Conservation (phyloP, 73 alveolate genomes). For the Effrenium voratum region DNA sequence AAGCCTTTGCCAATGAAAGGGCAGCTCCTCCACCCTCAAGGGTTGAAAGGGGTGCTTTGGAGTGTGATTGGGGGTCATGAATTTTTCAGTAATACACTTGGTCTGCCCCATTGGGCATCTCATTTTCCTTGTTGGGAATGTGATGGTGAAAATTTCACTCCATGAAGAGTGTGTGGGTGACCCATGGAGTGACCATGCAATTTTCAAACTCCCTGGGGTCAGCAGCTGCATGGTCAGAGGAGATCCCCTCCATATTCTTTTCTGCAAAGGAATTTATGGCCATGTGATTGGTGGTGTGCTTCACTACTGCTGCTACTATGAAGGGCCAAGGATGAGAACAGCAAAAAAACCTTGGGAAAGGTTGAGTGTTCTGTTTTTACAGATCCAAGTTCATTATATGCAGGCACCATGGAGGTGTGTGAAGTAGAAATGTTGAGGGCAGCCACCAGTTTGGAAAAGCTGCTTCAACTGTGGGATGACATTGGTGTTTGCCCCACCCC, state of each 20-base stretch:
- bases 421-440: constrained; percentile 17
- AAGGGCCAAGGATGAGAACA: neutral
- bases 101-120: neutral
- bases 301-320: constrained; percentile 19
- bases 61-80: too few species aligned
- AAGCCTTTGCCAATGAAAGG: neutral
- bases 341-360: constrained; percentile 12
- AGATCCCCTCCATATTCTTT: constrained; percentile 12
- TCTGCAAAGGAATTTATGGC: neutral
- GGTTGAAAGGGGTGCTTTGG: too few species aligned
- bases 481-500: neutral
- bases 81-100: too few species aligned
- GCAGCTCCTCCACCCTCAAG: neutral
- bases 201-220: neutral
- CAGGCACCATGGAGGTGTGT: neutral
- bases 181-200: constrained; percentile 9
- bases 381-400: neutral
- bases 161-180: neutral
- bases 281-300: constrained; percentile 14
- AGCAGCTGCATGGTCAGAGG: neutral
- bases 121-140: neutral
- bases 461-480: neutral
- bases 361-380: neutral
- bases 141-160: neutral
- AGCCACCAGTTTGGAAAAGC: constrained; percentile 57